A percentile compares a stretch with the other conserved stretches of the same genome.
These are phyloP conservation scores for Leptomonas pyrrhocoris DNA, from an alignment of 208 protist species.

Conservation along the genomic window DNA sequence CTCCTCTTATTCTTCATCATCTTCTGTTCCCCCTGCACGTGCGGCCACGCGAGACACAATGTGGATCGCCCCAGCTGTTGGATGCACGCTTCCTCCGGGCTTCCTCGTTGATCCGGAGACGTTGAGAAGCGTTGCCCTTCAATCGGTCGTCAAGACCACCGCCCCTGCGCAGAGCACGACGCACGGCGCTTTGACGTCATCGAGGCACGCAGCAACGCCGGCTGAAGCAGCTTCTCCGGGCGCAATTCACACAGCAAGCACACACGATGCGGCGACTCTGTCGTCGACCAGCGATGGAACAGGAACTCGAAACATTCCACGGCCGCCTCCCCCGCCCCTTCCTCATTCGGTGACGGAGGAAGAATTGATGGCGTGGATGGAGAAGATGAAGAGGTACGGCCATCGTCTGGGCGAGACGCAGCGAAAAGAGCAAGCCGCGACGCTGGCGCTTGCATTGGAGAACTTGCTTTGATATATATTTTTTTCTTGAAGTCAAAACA, in stretches of 20 bases:
- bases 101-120: constrained; percentile 69
- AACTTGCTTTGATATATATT: constrained; percentile 27
- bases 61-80: constrained; percentile 11
- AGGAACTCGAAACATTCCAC: too few species aligned
- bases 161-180: too few species aligned
- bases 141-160: constrained; percentile 13
- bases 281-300: too few species aligned
- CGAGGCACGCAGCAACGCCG: neutral
- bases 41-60: neutral
- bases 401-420: constrained; percentile 33
- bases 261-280: too few species aligned
- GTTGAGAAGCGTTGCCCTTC: constrained; percentile 47
- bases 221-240: neutral
- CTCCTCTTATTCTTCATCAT: too few species aligned
- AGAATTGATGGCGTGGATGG: constrained; percentile 62
- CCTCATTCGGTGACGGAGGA: neutral
- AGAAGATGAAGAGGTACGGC: constrained; percentile 70
- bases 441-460: constrained; percentile 54
- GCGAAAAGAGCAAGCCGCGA: constrained; percentile 58
- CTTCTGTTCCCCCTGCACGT: neutral
- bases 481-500: too few species aligned
- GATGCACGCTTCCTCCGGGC: constrained; percentile 52
- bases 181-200: too few species aligned
- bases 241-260: neutral
- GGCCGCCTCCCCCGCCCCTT: neutral